Conservation (phyloP, 306 rosid species). For the Mimosa pudica region DNA sequence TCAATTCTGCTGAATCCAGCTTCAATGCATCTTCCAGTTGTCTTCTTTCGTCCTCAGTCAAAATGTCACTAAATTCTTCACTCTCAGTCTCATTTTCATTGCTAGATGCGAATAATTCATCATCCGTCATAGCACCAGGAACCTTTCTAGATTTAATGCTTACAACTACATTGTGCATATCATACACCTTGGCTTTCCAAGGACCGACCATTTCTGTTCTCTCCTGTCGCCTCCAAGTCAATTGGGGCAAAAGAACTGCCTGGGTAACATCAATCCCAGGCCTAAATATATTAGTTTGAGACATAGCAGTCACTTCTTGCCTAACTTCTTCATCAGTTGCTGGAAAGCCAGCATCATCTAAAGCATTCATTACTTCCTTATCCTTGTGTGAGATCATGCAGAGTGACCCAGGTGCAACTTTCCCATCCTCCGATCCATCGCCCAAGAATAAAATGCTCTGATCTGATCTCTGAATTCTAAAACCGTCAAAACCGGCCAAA, state of each 20-base stretch:
- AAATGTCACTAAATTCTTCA: slow-evolving; percentile 76
- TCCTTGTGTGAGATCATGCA: slow-evolving; percentile 97
- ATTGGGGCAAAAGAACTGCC: slow-evolving; percentile 94
- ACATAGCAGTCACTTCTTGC: slow-evolving; percentile 94
- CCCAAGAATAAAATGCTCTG: slow-evolving; percentile 92
- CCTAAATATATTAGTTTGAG: slow-evolving; percentile 89
- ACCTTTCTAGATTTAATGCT: slow-evolving; percentile 92
- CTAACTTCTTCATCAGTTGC: slow-evolving; percentile 89
- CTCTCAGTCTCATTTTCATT: slow-evolving; percentile 84
- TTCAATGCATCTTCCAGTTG: slow-evolving; percentile 90
- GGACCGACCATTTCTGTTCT: slow-evolving; percentile 80
- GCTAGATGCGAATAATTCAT: slow-evolving; percentile 76
- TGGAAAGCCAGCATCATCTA: slow-evolving; percentile 86
- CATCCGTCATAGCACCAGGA: slow-evolving; percentile 98
- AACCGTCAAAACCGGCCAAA: slow-evolving; percentile 96
- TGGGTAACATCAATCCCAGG: slow-evolving; percentile 98
- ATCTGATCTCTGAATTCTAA: slow-evolving; percentile 91
- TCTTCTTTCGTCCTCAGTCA: slow-evolving; percentile 90
- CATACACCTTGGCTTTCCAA: slow-evolving; percentile 97
- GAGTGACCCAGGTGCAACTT: slow-evolving; percentile 78
- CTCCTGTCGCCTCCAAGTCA: slow-evolving; percentile 98
- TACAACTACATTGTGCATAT: slow-evolving; percentile 96
- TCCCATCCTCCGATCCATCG: slow-evolving; percentile 91
- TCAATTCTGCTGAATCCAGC: slow-evolving; percentile 65
- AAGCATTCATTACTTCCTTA: slow-evolving; percentile 88